Evolutionary conservation across 202 grass and related monocot genomes (phyloP).

Genomic region (Musa balbisiana): DNA sequence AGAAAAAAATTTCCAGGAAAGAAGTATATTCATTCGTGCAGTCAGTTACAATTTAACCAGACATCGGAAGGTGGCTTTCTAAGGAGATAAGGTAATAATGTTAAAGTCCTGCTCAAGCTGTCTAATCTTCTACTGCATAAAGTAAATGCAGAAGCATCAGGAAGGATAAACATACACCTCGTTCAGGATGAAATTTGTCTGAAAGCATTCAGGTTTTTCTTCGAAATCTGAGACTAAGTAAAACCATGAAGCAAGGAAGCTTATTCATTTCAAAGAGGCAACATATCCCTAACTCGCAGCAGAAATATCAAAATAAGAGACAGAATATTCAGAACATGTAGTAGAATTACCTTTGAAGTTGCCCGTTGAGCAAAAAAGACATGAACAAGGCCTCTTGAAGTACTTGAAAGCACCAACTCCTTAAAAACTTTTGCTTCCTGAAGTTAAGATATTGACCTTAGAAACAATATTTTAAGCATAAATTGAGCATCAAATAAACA

Average conservation of each 20-base stretch:
- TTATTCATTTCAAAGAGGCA: background rate
- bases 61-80: no score
- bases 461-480: background rate
- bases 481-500: background rate
- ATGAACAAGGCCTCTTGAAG: slow-evolving; percentile 84
- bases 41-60: no score
- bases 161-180: no score
- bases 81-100: no score
- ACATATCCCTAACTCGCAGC: background rate
- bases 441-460: slow-evolving; percentile 17
- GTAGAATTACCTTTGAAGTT: slow-evolving; percentile 67
- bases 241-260: background rate
- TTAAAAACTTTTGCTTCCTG: slow-evolving; percentile 95
- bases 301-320: slow-evolving; percentile 1
- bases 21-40: no score
- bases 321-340: background rate
- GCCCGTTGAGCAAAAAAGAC: slow-evolving; percentile 83
- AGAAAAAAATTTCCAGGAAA: no score
- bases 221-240: background rate
- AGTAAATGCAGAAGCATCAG: no score
- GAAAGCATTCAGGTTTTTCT: background rate
- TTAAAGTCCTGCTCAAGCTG: no score
- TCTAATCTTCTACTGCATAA: no score
- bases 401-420: slow-evolving; percentile 70
- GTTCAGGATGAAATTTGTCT: no score